phyloP scores from a whole-genome alignment of 495 filamentous ascomycete genomes.

The Talaromyces adpressus region DNA sequence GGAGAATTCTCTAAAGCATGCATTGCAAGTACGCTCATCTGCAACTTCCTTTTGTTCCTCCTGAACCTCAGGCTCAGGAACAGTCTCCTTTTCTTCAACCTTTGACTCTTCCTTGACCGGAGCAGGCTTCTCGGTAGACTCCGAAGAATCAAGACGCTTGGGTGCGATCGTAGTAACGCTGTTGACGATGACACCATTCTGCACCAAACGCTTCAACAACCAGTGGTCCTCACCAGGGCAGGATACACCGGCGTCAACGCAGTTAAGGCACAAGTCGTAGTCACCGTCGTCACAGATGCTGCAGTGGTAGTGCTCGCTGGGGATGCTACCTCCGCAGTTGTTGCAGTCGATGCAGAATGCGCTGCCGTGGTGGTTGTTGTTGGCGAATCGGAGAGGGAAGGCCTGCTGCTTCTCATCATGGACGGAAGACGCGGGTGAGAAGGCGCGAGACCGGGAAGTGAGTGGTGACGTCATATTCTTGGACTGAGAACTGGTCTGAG shows the following conservation, averaged over 20 bases:
- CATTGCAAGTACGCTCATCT: slow-evolving; percentile 79
- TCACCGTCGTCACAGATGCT: slow-evolving; percentile 87
- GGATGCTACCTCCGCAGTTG: slow-evolving; percentile 69
- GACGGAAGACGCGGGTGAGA: background rate
- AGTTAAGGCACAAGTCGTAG: slow-evolving; percentile 84
- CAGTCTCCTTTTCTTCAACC: slow-evolving; percentile 4
- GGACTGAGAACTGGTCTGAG: slow-evolving; percentile 10
- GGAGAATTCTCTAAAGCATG: slow-evolving; percentile 70
- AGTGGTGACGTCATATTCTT: slow-evolving; percentile 5
- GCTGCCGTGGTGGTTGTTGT: slow-evolving; percentile 11
- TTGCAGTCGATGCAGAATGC: slow-evolving; percentile 82
- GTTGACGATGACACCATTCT: slow-evolving; percentile 69
- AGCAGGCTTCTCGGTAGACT: slow-evolving; percentile 18
- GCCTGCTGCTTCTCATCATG: slow-evolving; percentile 3
- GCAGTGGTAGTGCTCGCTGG: slow-evolving; percentile 87
- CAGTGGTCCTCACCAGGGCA: slow-evolving; percentile 78
- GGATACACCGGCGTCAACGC: slow-evolving; percentile 64
- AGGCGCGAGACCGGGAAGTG: background rate
- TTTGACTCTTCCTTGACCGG: slow-evolving; percentile 9
- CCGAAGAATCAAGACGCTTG: slow-evolving; percentile 30
- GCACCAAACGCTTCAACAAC: slow-evolving; percentile 85
- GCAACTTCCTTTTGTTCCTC: slow-evolving; percentile 7
- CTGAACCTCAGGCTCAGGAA: slow-evolving; percentile 8
- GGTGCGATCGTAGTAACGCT: slow-evolving; percentile 80
- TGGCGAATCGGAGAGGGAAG: slow-evolving; percentile 8